Evolutionary conservation across 768 basidiomycete genomes (phyloP).

Genomic region (Tremella fuciformis): DNA sequence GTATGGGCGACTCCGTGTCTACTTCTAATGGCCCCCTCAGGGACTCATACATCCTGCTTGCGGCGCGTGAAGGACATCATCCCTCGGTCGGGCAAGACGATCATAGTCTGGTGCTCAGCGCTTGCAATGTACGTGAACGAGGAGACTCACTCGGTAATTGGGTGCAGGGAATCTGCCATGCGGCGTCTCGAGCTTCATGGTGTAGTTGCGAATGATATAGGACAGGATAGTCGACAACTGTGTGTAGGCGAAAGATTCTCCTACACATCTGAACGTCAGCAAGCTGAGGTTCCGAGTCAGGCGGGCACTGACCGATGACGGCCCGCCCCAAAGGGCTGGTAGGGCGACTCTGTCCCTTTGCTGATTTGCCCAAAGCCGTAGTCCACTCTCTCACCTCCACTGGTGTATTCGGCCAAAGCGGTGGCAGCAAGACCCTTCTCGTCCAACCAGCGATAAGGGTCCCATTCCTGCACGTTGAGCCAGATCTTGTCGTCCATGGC

Average conservation of each 20-base stretch:
- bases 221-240: constrained; percentile 82
- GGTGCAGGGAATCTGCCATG: constrained; percentile 65
- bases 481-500: constrained; percentile 83
- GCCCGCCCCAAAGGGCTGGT: constrained; percentile 97
- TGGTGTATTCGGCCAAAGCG: constrained; percentile 66
- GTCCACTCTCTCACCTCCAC: constrained; percentile 78
- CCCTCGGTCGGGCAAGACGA: constrained; percentile 66
- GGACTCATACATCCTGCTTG: constrained; percentile 23
- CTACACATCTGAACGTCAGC: constrained; percentile 31
- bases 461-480: constrained; percentile 69
- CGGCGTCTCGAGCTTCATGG: constrained; percentile 64
- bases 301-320: constrained; percentile 92
- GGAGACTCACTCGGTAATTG: constrained; percentile 77
- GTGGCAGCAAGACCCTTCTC: constrained; percentile 74
- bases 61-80: constrained; percentile 34
- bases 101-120: constrained; percentile 69
- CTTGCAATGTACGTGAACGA: not conserved
- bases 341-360: constrained; percentile 93
- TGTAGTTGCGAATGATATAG: constrained; percentile 71
- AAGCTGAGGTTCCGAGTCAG: constrained; percentile 69
- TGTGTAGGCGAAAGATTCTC: constrained; percentile 79
- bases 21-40: too few species aligned
- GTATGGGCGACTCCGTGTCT: too few species aligned
- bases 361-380: constrained; percentile 93
- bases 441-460: constrained; percentile 81